phyloP scores from a whole-genome alignment of 768 basidiomycete species.

The Xerocomus spinulosus region DNA sequence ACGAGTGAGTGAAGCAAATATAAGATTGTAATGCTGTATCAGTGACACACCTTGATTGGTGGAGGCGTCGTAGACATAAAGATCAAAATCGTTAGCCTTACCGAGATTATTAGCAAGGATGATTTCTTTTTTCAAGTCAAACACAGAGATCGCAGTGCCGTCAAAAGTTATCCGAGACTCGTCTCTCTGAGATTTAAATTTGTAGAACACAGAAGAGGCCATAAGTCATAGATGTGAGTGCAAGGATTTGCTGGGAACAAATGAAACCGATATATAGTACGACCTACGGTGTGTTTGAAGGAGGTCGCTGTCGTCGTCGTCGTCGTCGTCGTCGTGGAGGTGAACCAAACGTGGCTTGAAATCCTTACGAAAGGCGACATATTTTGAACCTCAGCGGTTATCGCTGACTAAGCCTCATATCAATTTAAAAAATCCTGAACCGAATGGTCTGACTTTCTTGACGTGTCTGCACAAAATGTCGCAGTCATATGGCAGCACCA shows the following conservation, averaged over 20 bases:
- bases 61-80: constrained; percentile 77
- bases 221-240: constrained; percentile 37
- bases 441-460: constrained; percentile 10
- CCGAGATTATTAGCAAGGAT: constrained; percentile 93
- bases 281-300: constrained; percentile 15
- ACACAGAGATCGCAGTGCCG: constrained; percentile 97
- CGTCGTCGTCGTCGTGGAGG: constrained; percentile 19
- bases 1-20: not conserved
- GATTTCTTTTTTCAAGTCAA: constrained; percentile 98
- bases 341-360: constrained; percentile 6
- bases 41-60: constrained; percentile 76
- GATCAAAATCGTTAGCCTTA: constrained; percentile 96
- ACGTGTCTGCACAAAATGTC: constrained; percentile 20
- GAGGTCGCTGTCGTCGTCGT: constrained; percentile 1
- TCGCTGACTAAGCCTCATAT: constrained; percentile 16
- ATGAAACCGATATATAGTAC: constrained; percentile 20
- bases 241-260: constrained; percentile 9
- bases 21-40: not conserved
- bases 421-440: constrained; percentile 11
- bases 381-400: constrained; percentile 4
- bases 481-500: constrained; percentile 24
- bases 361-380: constrained; percentile 20
- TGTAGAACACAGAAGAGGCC: constrained; percentile 97
- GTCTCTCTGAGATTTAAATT: constrained; percentile 91
- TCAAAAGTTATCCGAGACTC: constrained; percentile 97